phyloP scores from a whole-genome alignment of 164 flowering plant genomes.

The Tetracentron sinense region DNA sequence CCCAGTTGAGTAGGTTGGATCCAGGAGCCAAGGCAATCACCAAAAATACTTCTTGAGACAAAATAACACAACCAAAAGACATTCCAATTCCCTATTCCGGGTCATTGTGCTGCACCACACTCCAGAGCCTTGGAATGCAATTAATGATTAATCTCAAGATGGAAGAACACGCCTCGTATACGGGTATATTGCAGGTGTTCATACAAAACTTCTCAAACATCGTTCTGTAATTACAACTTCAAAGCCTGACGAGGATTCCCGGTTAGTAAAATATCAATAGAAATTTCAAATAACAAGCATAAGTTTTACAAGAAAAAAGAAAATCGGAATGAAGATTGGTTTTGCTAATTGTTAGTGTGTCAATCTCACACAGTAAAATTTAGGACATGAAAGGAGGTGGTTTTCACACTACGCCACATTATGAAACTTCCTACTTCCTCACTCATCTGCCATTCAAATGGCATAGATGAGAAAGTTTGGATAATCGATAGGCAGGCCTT shows the following conservation, averaged over 20 bases:
- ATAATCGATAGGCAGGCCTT: neutral
- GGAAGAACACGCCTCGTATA: neutral
- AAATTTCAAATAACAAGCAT: neutral
- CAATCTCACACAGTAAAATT: too few species aligned
- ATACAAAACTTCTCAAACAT: neutral
- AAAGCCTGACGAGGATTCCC: conserved; percentile 6
- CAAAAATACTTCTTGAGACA: neutral
- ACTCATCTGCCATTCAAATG: neutral
- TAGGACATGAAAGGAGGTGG: too few species aligned
- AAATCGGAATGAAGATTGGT: neutral
- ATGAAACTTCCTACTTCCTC: neutral
- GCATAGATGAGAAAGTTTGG: too few species aligned
- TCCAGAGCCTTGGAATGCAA: neutral
- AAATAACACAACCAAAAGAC: neutral
- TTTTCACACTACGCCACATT: too few species aligned
- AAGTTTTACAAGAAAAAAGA: too few species aligned
- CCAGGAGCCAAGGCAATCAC: neutral
- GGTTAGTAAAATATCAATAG: neutral
- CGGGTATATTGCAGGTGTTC: neutral
- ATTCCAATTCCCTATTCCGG: neutral
- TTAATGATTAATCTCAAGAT: neutral
- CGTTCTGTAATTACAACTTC: conserved; percentile 4
- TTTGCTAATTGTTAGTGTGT: too few species aligned
- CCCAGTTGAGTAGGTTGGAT: neutral
- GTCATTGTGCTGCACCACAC: neutral